phyloP scores from a whole-genome alignment of 768 basidiomycete species.

The Termitomyces bulborhizus region DNA sequence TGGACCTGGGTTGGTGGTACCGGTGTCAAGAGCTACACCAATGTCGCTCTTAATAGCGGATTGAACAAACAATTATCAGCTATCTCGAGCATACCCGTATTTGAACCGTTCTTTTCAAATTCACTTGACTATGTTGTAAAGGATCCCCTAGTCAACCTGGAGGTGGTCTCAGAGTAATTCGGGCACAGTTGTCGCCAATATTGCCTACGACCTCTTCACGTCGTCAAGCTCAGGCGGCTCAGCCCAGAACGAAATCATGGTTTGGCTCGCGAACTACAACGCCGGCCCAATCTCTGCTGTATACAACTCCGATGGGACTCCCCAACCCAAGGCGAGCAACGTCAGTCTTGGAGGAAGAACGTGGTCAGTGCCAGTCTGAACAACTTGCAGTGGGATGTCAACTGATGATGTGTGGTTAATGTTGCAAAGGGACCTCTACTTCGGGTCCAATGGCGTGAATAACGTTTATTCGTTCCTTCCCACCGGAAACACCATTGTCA shows the following conservation, averaged over 20 bases:
- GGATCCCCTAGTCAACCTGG: conserved; percentile 40
- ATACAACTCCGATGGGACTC: conserved; percentile 40
- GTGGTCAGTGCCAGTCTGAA: conserved; percentile 29
- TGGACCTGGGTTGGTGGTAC: conserved; percentile 50
- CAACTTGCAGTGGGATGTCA: not conserved
- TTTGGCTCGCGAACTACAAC: conserved; percentile 58
- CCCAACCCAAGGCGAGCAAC: conserved; percentile 38
- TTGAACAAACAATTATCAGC: conserved; percentile 48
- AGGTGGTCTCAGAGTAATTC: conserved; percentile 42
- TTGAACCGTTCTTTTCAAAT: conserved; percentile 9
- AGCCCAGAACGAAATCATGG: conserved; percentile 49
- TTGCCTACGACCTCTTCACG: conserved; percentile 64
- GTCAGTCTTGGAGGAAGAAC: conserved; percentile 41
- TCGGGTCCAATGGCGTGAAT: conserved; percentile 48
- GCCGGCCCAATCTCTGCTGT: conserved; percentile 49
- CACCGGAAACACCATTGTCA: conserved; percentile 26
- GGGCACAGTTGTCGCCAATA: conserved; percentile 41
- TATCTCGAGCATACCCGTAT: conserved; percentile 50
- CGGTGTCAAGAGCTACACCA: conserved; percentile 57
- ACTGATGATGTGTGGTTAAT: not conserved
- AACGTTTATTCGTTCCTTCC: conserved; percentile 46
- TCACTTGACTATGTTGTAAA: not conserved
- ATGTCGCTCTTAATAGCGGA: conserved; percentile 44
- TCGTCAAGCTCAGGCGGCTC: conserved; percentile 41
- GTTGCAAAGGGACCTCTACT: conserved; percentile 43